Conservation (phyloP, 2,329 filamentous ascomycete genomes). For the Paecilomyces sp. region DNA sequence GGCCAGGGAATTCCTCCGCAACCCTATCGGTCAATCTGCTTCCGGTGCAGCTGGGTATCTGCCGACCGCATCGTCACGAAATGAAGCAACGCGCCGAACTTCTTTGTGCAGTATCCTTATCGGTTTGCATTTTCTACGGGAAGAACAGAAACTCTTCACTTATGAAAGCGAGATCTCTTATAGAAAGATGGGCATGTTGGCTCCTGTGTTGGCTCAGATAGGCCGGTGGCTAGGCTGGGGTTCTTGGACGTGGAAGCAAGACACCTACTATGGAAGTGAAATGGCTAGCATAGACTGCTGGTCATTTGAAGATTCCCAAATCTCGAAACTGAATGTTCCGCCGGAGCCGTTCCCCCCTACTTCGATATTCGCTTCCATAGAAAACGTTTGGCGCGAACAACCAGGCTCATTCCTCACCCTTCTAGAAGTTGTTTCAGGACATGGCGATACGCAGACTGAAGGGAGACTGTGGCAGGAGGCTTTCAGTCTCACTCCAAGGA, state of each 20-base stretch:
- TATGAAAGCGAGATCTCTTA: slow-evolving; percentile 43
- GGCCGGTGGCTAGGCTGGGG: slow-evolving; percentile 73
- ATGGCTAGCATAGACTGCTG: slow-evolving; percentile 48
- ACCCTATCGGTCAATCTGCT: slow-evolving; percentile 49
- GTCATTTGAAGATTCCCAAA: slow-evolving; percentile 48
- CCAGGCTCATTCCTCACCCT: slow-evolving; percentile 43
- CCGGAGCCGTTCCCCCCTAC: slow-evolving; percentile 50
- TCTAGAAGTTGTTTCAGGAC: slow-evolving; percentile 38
- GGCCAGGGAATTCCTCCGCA: slow-evolving; percentile 59
- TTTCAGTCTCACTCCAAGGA: slow-evolving; percentile 52
- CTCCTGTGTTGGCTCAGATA: slow-evolving; percentile 73
- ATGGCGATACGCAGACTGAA: slow-evolving; percentile 19
- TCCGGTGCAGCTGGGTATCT: slow-evolving; percentile 55
- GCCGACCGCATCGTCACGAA: slow-evolving; percentile 51
- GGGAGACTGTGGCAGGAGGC: slow-evolving; percentile 30
- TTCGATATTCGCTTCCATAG: slow-evolving; percentile 52
- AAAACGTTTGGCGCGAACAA: slow-evolving; percentile 28
- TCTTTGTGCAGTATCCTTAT: slow-evolving; percentile 63
- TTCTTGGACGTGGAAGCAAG: slow-evolving; percentile 49
- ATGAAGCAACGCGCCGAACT: slow-evolving; percentile 52
- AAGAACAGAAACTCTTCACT: slow-evolving; percentile 78
- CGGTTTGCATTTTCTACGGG: slow-evolving; percentile 75
- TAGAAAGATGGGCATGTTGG: slow-evolving; percentile 47
- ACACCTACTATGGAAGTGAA: slow-evolving; percentile 55
- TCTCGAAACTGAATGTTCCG: slow-evolving; percentile 38